Base-by-base conservation (phyloP, 306 rosid genomes). In the Potentilla sterilis region DNA sequence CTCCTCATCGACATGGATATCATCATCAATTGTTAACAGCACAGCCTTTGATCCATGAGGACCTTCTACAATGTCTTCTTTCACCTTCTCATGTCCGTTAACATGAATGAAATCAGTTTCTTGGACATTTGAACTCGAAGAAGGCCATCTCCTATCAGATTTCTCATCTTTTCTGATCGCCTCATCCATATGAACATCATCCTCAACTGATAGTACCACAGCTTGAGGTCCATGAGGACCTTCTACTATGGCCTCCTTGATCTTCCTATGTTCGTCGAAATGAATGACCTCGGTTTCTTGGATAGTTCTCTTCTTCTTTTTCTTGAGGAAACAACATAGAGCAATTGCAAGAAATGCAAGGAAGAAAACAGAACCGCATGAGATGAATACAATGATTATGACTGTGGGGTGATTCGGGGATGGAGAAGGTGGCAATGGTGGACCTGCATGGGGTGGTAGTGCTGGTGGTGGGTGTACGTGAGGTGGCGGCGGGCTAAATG, bases 301-400 rank as follows among this genome's bases (percentile, higher is more conserved):
- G 19, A 79, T 75, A 0, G 63, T 35, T 85, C 86, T 89, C 84
- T 88, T 90, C 83, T 83, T 86, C 69, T 73, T 83, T 82, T 71
- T 89, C 77, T 86, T 87, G 0, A 91, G 37, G 75, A 72, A 86
- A 54, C 88, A 86, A 44, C 75, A 86, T 34, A 91, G 66, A 15
- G 90, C 89, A 2, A 78, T 85, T 9, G 94, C 92, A 6, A 91
- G 83, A 83, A 94, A 41, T 34, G 89, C 87, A 21, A 90, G 83
- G 77, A 87, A 78, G 78, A 86, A 42, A 22, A 88, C 46, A 13
- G 95, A 86, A 1, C 96, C 95, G 6, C 80, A 22, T 10, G 91
- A 90, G 57, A 87, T 81, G 41, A 88, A 62, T 67, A 90, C 87
- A 19, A 90, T 67, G 55, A 91, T 75, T 67, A 91, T 85, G 70